Base-by-base conservation (phyloP, 371 early-diverging fungal genomes). In the Mortierella sp. region DNA sequence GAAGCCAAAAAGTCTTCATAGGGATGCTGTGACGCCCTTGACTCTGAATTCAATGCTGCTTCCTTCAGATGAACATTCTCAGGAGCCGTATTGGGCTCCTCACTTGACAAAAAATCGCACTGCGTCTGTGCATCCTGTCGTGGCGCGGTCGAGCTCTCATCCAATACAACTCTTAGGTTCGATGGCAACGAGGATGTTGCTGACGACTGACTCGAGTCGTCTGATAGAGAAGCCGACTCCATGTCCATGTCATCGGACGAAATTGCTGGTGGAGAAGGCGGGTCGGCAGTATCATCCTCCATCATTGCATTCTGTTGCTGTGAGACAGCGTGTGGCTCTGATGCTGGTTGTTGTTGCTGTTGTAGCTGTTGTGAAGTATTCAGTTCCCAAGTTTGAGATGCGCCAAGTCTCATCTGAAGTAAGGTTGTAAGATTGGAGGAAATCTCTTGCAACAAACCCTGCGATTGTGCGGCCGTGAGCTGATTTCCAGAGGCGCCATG, bases 281-380 rank as follows among this genome's bases (percentile, higher is more conserved):
- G 74, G 26, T 73, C 74, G 1, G 74, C 74, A 6, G 74, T 73
- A 37, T 73, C 68, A 57, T 73, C 73, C 47, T 71, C 66, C 72
- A 72, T 72, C 72, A 61, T 61, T 7, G 66, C 57, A 26, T 56
- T 55, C 16, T 15, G 57, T 0, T 45, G 60, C 47, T 44, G 55
- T 11, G 37, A 37, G 37, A 9, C 37, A 37, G 37, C 37, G 37
- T 37, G 37, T 9, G 9, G 9, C 56, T 55, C 7, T 56, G 58
- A 14, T 58, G 30, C 18, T 58, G 44, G 47, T 9, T 57, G 43
- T 4, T 21, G 21, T 9, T 45, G 45, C 15, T 19, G 44, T 23
- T 61, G 61, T 16, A 18, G 21, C 7, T 29, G 61, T n/a, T 18
- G 56, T 3, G 37, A 37, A 9, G 9, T 9, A 37, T 37, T 37